phyloP scores from a whole-genome alignment of 768 basidiomycete genomes.

The Mycena rosella region DNA sequence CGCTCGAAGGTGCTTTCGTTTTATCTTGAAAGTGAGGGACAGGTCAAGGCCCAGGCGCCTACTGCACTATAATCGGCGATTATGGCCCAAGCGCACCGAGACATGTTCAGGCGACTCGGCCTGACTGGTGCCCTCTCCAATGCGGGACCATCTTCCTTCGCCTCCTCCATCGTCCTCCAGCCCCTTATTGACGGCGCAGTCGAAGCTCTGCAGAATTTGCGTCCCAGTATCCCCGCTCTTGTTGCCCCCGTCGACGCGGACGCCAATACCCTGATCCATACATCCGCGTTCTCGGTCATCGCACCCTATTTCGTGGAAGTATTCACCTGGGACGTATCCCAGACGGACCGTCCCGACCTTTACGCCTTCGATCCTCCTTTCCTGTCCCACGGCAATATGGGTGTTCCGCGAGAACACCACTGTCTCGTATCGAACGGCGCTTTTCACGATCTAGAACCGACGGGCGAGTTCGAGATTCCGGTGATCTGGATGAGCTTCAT shows the following conservation, averaged over 20 bases:
- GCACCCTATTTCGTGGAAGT: neutral
- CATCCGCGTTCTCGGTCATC: neutral
- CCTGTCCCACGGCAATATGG: neutral
- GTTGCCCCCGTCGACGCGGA: conserved; percentile 7
- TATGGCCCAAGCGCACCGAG: neutral
- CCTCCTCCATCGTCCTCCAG: conserved; percentile 2
- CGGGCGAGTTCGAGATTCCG: neutral
- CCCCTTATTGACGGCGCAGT: conserved; percentile 3
- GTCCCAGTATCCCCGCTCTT: neutral
- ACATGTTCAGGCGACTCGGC: conserved; percentile 1
- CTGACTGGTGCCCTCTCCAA: neutral
- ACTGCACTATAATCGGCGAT: neutral
- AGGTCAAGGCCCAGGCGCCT: neutral
- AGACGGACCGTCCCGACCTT: neutral
- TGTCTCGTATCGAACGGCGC: conserved; percentile 3
- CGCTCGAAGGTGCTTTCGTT: conserved; percentile 6
- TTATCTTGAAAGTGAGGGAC: conserved; percentile 15
- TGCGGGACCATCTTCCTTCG: neutral
- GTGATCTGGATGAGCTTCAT: conserved; percentile 4
- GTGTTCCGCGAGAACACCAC: neutral
- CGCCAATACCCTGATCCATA: neutral
- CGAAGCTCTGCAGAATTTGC: neutral
- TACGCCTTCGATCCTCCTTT: neutral
- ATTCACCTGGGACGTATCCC: neutral
- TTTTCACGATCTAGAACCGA: conserved; percentile 2